These are phyloP conservation scores for Suillus fuscotomentosus DNA, from an alignment of 768 basidiomycete genomes.

Conservation along the genomic window DNA sequence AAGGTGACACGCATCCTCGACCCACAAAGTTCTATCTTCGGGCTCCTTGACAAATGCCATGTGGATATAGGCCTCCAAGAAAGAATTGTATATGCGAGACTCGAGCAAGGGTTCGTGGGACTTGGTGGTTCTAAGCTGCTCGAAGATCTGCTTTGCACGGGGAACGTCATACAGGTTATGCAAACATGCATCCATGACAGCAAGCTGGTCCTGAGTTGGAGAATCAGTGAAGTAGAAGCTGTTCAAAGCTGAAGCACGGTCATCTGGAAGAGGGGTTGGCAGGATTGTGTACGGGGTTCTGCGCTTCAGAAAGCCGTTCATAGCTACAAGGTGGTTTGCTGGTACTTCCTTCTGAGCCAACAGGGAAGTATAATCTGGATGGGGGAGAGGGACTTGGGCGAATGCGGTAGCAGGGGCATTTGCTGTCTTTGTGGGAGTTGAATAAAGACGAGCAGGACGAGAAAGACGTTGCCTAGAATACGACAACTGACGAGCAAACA, in stretches of 20 bases:
- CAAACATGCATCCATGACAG: constrained; percentile 83
- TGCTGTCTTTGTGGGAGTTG: constrained; percentile 56
- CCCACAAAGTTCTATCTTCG: constrained; percentile 50
- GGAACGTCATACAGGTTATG: constrained; percentile 72
- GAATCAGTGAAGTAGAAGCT: constrained; percentile 65
- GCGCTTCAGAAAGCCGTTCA: constrained; percentile 52
- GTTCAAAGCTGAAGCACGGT: constrained; percentile 37
- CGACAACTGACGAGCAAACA: constrained; percentile 34
- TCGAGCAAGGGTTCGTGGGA: constrained; percentile 48
- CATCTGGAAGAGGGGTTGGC: constrained; percentile 63
- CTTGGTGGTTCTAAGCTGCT: constrained; percentile 47
- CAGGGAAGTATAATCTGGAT: constrained; percentile 40
- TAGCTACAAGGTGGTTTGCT: constrained; percentile 29
- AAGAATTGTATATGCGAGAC: constrained; percentile 55
- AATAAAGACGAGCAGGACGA: constrained; percentile 69
- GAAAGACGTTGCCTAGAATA: constrained; percentile 66
- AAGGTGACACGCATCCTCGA: constrained; percentile 59
- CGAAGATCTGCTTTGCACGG: constrained; percentile 75
- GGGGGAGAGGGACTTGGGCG: constrained; percentile 34
- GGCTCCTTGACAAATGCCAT: constrained; percentile 52
- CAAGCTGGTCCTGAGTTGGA: constrained; percentile 61
- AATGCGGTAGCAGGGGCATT: constrained; percentile 54
- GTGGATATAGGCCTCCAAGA: constrained; percentile 62
- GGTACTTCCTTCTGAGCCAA: constrained; percentile 24
- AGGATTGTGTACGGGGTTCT: constrained; percentile 53